Percentiles rank a stretch among this genome's conserved stretches.
Evolutionary conservation across 805 yeast genomes (phyloP).

Genomic region (Schwanniomyces vanrijiae): DNA sequence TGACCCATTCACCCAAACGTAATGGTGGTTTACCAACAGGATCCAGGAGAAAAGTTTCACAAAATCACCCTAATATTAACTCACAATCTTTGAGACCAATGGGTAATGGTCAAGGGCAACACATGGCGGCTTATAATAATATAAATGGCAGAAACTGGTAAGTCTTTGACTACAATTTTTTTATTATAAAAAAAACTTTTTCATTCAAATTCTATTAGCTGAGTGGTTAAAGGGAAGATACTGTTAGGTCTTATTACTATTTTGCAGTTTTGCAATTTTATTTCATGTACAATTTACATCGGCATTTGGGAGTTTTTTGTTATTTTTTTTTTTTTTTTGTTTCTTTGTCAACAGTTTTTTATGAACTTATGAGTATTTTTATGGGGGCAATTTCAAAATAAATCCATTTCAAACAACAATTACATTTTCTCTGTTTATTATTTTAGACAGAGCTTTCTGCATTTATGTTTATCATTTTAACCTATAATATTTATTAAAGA

Average conservation of each 20-base stretch:
- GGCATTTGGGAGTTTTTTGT: neutral
- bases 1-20: neutral
- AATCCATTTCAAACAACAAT: neutral
- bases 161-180: neutral
- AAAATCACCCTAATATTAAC: neutral
- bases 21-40: neutral
- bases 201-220: neutral
- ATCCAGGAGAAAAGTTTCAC: neutral
- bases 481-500: neutral
- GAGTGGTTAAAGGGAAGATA: neutral
- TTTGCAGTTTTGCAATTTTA: neutral
- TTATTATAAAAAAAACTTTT: too few species aligned
- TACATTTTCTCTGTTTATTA: neutral
- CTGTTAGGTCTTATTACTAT: neutral
- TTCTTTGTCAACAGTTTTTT: neutral
- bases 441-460: neutral
- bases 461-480: neutral
- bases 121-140: neutral
- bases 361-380: neutral
- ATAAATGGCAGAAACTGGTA: neutral
- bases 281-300: neutral
- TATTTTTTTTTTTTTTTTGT: neutral
- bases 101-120: neutral
- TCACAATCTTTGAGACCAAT: neutral
- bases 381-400: neutral